A percentile compares a stretch with the other conserved stretches of the same genome.
Conservation (phyloP, 495 filamentous ascomycete species). For the Penicillium crystallinum region DNA sequence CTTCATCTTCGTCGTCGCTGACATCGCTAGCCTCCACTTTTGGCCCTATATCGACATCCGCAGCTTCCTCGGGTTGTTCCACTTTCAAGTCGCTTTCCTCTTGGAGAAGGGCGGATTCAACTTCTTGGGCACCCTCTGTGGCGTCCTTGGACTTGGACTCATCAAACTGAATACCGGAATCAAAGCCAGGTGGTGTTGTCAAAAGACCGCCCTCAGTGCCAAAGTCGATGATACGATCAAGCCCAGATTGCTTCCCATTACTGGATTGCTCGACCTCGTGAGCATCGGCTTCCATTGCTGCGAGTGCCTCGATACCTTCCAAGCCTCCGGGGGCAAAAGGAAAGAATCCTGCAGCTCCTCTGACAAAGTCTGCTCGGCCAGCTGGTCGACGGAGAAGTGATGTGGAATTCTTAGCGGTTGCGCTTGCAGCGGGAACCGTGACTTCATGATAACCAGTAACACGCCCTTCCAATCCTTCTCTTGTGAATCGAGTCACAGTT, state of each 20-base stretch:
- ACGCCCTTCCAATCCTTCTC: slow-evolving; percentile 87
- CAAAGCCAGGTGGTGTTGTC: slow-evolving; percentile 77
- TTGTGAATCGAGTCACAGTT: slow-evolving; percentile 84
- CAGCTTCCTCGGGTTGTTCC: slow-evolving; percentile 27
- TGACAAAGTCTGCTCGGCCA: slow-evolving; percentile 82
- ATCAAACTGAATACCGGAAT: slow-evolving; percentile 68
- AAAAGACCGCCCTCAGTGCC: slow-evolving; percentile 72
- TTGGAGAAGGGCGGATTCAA: slow-evolving; percentile 67
- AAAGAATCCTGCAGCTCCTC: slow-evolving; percentile 93
- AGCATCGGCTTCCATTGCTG: slow-evolving; percentile 65
- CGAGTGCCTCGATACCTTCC: slow-evolving; percentile 78
- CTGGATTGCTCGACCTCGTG: slow-evolving; percentile 38
- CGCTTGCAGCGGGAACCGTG: slow-evolving; percentile 82
- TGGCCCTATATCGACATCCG: slow-evolving; percentile 36
- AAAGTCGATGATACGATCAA: slow-evolving; percentile 80
- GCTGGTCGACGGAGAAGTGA: slow-evolving; percentile 85
- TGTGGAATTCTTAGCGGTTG: slow-evolving; percentile 94
- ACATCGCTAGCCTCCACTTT: slow-evolving; percentile 50
- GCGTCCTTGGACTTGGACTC: slow-evolving; percentile 55
- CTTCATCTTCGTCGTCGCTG: slow-evolving; percentile 48
- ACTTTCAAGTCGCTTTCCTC: slow-evolving; percentile 47
- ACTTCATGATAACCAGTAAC: slow-evolving; percentile 95
- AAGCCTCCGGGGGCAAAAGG: slow-evolving; percentile 92
- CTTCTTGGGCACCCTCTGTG: slow-evolving; percentile 58
- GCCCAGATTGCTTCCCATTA: slow-evolving; percentile 34